These are phyloP conservation scores for Tylopilus sp. DNA, from an alignment of 768 basidiomycete genomes.

Conservation along the genomic window DNA sequence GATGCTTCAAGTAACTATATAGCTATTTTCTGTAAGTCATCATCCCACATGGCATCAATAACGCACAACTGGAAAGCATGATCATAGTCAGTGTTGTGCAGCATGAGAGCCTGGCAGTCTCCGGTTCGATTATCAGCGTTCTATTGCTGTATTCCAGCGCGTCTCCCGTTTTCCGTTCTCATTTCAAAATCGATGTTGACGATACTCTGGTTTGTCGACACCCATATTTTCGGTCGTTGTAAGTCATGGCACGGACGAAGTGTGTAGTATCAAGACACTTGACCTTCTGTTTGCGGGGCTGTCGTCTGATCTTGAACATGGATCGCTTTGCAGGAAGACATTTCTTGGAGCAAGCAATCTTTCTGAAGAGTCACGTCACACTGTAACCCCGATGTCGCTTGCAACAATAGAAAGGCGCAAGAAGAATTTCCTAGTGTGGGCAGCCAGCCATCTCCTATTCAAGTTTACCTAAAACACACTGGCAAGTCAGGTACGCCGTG, in stretches of 20 bases:
- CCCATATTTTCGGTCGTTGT: conserved; percentile 17
- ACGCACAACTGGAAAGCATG: not conserved
- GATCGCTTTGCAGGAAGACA: conserved; percentile 11
- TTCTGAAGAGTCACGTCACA: conserved; percentile 8
- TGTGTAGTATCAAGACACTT: not conserved
- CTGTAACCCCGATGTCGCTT: not conserved
- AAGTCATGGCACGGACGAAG: not conserved
- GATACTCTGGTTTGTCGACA: conserved; percentile 9
- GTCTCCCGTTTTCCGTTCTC: conserved; percentile 5
- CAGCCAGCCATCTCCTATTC: too few species aligned
- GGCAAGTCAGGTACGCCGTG: too few species aligned
- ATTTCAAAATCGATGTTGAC: not conserved
- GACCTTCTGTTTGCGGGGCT: conserved; percentile 13
- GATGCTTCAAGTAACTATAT: conserved; percentile 46
- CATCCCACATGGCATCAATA: not conserved
- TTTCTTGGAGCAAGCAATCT: not conserved
- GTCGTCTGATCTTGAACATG: conserved; percentile 24
- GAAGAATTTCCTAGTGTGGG: too few species aligned
- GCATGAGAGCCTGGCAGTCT: not conserved
- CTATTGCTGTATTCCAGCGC: too few species aligned
- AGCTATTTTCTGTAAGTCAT: conserved; percentile 36
- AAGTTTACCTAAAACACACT: too few species aligned
- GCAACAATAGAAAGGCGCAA: too few species aligned
- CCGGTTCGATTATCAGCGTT: not conserved
- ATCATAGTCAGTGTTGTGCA: conserved; percentile 6